A percentile compares a stretch with the other conserved stretches of the same genome.
phyloP scores from a whole-genome alignment of 1,284 basidiomycete genomes.

The Trametes sp. region DNA sequence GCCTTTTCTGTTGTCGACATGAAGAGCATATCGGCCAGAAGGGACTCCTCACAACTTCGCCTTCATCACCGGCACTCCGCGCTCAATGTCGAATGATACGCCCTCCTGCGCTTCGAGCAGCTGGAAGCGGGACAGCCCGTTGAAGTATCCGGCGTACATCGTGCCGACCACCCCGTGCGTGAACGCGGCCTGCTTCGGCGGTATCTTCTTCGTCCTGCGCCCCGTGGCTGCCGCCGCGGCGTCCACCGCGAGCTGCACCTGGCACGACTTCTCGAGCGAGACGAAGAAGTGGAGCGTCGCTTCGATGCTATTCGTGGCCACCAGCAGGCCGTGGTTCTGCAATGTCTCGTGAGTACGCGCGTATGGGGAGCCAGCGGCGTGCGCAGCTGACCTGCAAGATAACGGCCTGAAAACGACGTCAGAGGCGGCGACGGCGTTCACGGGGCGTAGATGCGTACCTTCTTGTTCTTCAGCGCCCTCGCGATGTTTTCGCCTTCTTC shows the following conservation, averaged over 20 bases:
- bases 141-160: constrained; percentile 48
- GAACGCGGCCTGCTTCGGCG: constrained; percentile 34
- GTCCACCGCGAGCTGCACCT: constrained; percentile 59
- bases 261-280: constrained; percentile 52
- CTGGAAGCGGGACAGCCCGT: constrained; percentile 47
- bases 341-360: background rate
- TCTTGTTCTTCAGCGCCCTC: constrained; percentile 55
- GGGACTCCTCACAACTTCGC: background rate
- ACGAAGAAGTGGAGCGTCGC: constrained; percentile 50
- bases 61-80: background rate
- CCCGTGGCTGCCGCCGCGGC: constrained; percentile 51
- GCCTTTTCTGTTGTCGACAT: too few species aligned
- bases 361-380: background rate
- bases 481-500: constrained; percentile 67
- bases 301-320: constrained; percentile 52
- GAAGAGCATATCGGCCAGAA: background rate
- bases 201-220: constrained; percentile 40
- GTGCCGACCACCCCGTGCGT: constrained; percentile 44
- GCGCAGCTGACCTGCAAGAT: constrained; percentile 20
- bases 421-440: background rate
- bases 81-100: constrained; percentile 29
- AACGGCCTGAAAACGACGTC: constrained; percentile 15
- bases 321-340: constrained; percentile 67
- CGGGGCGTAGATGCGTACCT: constrained; percentile 45
- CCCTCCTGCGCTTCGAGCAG: constrained; percentile 48